Evolutionary conservation across 2,329 filamentous ascomycete species (phyloP).

Genomic region (Dothistroma septosporum): DNA sequence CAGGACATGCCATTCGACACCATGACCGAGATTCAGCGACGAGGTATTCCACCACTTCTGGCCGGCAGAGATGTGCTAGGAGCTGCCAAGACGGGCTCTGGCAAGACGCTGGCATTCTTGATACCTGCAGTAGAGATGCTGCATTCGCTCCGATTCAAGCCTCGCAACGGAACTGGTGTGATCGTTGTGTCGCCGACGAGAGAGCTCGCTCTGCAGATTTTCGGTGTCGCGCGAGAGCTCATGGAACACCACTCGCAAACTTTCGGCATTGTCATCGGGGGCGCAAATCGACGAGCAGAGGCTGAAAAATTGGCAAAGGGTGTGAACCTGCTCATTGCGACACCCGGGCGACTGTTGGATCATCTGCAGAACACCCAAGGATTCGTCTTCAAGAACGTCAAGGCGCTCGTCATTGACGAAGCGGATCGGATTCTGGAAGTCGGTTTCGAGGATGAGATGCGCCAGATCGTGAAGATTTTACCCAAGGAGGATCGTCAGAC

Average conservation of each 20-base stretch:
- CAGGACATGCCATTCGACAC: conserved; percentile 86
- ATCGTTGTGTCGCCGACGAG: conserved; percentile 90
- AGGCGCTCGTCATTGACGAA: conserved; percentile 90
- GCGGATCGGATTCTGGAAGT: conserved; percentile 95
- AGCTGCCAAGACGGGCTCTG: conserved; percentile 91
- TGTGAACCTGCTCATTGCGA: conserved; percentile 90
- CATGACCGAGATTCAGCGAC: conserved; percentile 92
- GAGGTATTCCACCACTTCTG: conserved; percentile 80
- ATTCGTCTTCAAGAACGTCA: conserved; percentile 89
- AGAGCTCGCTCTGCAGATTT: conserved; percentile 92
- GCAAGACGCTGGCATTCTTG: conserved; percentile 92
- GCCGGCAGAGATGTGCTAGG: conserved; percentile 90
- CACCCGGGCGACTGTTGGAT: conserved; percentile 86
- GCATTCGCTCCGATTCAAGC: conserved; percentile 85
- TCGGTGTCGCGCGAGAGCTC: conserved; percentile 87
- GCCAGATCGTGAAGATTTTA: conserved; percentile 90
- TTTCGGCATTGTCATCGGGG: conserved; percentile 92
- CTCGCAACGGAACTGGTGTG: conserved; percentile 84
- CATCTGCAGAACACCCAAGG: conserved; percentile 88
- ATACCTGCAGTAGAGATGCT: conserved; percentile 95
- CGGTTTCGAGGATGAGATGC: conserved; percentile 98
- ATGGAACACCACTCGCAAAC: conserved; percentile 93
- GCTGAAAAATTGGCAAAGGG: conserved; percentile 92
- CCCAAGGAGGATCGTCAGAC: conserved; percentile 85
- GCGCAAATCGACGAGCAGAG: conserved; percentile 84